Percentiles rank a stretch among this genome's conserved stretches.
These are phyloP conservation scores for Boletus sensibilis DNA, from an alignment of 768 basidiomycete species.

Conservation along the genomic window DNA sequence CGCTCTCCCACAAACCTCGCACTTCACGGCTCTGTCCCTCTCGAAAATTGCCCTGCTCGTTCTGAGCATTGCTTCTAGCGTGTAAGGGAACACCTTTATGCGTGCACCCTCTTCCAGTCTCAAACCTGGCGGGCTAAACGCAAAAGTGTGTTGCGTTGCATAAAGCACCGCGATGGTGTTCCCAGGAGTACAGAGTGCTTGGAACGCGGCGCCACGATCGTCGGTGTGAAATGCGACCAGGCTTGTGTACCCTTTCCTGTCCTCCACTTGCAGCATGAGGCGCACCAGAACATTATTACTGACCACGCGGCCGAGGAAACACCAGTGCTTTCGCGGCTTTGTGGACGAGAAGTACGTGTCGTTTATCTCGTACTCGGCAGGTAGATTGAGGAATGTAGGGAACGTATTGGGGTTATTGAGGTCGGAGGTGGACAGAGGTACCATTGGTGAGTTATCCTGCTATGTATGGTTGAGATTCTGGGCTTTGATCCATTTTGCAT, in stretches of 20 bases:
- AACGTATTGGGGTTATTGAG: constrained; percentile 27
- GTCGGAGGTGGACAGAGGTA: constrained; percentile 21
- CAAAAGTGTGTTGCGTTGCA: constrained; percentile 29
- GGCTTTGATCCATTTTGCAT: not conserved
- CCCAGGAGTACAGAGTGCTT: constrained; percentile 22
- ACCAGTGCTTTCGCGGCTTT: constrained; percentile 32
- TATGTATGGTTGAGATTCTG: constrained; percentile 1
- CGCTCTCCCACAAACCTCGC: constrained; percentile 22
- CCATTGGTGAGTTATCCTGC: constrained; percentile 16
- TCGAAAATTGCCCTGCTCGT: constrained; percentile 24
- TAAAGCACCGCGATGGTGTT: constrained; percentile 33
- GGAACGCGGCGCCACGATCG: constrained; percentile 28
- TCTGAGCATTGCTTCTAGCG: constrained; percentile 26
- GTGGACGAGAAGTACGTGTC: constrained; percentile 21
- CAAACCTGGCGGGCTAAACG: constrained; percentile 31
- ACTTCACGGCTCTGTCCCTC: constrained; percentile 18
- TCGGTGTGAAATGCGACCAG: constrained; percentile 33
- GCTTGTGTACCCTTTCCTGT: constrained; percentile 24
- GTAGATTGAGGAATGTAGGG: constrained; percentile 24
- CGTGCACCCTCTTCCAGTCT: constrained; percentile 25
- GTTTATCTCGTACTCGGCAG: constrained; percentile 22
- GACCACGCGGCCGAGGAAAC: constrained; percentile 29
- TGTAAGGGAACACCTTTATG: constrained; percentile 29
- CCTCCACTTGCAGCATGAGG: constrained; percentile 30
- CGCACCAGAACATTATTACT: constrained; percentile 27